Evolutionary conservation across 306 rosid genomes (phyloP).

Genomic region (Rosa persica): DNA sequence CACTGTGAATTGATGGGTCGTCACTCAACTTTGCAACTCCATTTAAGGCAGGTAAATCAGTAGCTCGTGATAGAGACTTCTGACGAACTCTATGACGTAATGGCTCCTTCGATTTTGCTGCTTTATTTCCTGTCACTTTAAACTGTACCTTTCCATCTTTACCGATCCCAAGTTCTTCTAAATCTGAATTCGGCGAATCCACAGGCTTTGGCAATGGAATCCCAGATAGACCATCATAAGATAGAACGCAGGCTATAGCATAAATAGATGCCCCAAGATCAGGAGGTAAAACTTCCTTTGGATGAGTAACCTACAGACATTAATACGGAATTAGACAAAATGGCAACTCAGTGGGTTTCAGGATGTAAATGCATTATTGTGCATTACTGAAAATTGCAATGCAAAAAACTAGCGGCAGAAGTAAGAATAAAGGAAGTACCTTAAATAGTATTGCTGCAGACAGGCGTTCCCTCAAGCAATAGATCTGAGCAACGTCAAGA

Average conservation of each 20-base stretch:
- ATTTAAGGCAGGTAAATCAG: not conserved
- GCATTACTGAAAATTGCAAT: constrained; percentile 10
- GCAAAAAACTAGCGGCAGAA: not conserved
- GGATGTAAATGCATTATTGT: not conserved
- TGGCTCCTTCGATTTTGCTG: constrained; percentile 15
- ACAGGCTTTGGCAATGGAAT: constrained; percentile 23
- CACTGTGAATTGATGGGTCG: not conserved
- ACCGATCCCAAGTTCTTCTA: constrained; percentile 22
- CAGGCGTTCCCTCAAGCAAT: constrained; percentile 88
- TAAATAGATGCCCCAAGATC: constrained; percentile 50
- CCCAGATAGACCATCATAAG: constrained; percentile 65
- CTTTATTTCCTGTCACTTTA: not conserved
- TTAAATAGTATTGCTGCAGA: constrained; percentile 66
- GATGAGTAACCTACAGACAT: constrained; percentile 59
- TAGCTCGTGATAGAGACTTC: not conserved
- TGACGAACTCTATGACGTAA: constrained; percentile 4
- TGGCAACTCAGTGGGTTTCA: not conserved
- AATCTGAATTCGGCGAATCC: constrained; percentile 43
- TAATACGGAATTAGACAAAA: constrained; percentile 23
- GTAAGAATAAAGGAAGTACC: constrained; percentile 39
- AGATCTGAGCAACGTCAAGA: constrained; percentile 90
- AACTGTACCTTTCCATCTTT: constrained; percentile 2
- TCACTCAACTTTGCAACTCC: not conserved
- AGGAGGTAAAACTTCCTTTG: constrained; percentile 64
- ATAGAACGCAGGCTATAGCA: constrained; percentile 60